A percentile compares a stretch with the other conserved stretches of the same genome.
Conservation (phyloP, 1,139 yeast species). For the Yamadazyma conglobata region DNA sequence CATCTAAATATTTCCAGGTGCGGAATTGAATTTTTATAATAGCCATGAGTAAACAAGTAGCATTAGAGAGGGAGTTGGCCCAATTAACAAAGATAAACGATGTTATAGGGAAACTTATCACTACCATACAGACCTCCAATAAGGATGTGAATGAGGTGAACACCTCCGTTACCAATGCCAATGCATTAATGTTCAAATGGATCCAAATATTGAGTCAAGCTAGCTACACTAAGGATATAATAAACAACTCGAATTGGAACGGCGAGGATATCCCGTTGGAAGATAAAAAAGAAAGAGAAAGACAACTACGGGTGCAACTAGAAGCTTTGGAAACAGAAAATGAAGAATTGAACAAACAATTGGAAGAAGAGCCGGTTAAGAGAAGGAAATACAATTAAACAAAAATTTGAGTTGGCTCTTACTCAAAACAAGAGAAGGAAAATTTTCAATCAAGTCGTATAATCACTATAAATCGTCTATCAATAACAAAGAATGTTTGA, state of each 20-base stretch:
- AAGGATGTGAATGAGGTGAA: slow-evolving; percentile 29
- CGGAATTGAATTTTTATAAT: not conserved
- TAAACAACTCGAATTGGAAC: slow-evolving; percentile 34
- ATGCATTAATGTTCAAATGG: slow-evolving; percentile 43
- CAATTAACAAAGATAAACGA: slow-evolving; percentile 32
- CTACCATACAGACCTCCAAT: slow-evolving; percentile 26
- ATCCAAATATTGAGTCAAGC: slow-evolving; percentile 45
- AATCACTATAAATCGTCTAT: too few relatives aligned
- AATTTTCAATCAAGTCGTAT: too few relatives aligned
- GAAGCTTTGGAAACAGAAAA: slow-evolving; percentile 26
- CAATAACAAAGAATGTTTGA: too few relatives aligned
- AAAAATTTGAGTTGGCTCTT: too few relatives aligned
- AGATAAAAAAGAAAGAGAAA: slow-evolving; percentile 20
- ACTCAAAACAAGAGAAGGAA: too few relatives aligned
- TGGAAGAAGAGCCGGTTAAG: slow-evolving; percentile 11
- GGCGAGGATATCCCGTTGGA: slow-evolving; percentile 22
- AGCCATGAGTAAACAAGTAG: slow-evolving; percentile 23
- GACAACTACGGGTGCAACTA: slow-evolving; percentile 24
- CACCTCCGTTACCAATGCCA: slow-evolving; percentile 32
- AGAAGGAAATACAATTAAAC: slow-evolving; percentile 15
- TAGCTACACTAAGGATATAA: slow-evolving; percentile 37
- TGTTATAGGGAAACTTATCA: slow-evolving; percentile 27
- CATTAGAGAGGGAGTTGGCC: slow-evolving; percentile 36
- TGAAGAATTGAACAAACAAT: slow-evolving; percentile 18
- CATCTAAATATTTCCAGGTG: too few relatives aligned